Evolutionary conservation across 2,329 filamentous ascomycete species (phyloP), one percentile per base, ranked within the genome.

Genomic region (Lithohypha guttulata): DNA sequence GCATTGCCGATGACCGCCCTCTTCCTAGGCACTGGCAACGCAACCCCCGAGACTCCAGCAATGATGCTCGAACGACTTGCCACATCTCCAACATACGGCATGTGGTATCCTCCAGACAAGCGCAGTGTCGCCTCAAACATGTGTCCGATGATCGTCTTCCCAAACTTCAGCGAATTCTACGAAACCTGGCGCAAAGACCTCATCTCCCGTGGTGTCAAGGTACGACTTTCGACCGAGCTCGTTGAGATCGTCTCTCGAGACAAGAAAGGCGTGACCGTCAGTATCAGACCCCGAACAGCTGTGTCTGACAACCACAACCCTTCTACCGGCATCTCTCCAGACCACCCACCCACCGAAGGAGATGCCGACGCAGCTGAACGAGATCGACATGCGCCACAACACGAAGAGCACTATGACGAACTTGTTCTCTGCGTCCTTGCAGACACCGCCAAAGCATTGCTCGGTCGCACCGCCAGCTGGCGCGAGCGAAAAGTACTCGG

Each of bases 1-100:
- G 75, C 80, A 0, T 67, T 81, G 42, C 81, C 81, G 1, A 72
- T 85, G 55, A 72, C 84, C 21, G 81, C 81, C 0, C 62, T 85
- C 1, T 84, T 86, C 53, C 63, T 85, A 0, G 81, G 81, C 1
- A 84, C 81, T 0, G 79, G 81, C 1, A 85, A 85, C 48, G 77
- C 82, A 50, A 81, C 80, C 0, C 74, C 79, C 0, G 75, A 83
- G 46, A 79, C 85, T 0, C 75, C 80, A 0, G 73, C 70, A 28
- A 77, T 79, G 17, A 76, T 85, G 22, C 63, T 85, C 3, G 73
- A 78, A 52, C 60, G 73, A 3, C 56, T 79, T 0, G 77, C 75
- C 35, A 62, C 73, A 42, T 70, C 73, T 41, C 70, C 71, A 0
- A 72, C 71, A 39, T 72, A 74, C 65, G 70, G 69, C 44, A 60